Conservation (phyloP, 2,329 filamentous ascomycete species). For the Ascochyta clinopodiicola region DNA sequence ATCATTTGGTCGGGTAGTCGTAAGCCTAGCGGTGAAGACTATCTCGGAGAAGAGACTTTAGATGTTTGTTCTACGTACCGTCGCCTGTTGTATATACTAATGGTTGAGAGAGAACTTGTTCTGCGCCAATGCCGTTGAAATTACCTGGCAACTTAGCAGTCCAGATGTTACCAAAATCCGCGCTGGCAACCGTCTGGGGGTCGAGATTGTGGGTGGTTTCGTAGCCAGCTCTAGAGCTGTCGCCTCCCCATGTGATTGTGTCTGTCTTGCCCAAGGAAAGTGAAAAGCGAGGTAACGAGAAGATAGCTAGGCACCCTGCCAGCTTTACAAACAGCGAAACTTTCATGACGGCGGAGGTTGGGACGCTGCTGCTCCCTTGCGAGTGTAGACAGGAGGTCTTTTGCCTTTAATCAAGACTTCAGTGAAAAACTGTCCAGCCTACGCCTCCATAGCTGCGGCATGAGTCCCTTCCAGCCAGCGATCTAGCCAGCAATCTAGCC, state of each 20-base stretch:
- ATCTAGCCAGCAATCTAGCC: background rate
- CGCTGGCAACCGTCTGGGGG: slow-evolving; percentile 62
- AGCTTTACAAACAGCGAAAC: slow-evolving; percentile 5
- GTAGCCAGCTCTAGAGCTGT: slow-evolving; percentile 62
- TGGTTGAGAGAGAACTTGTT: slow-evolving; percentile 62
- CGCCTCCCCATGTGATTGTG: slow-evolving; percentile 67
- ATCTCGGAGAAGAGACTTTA: background rate
- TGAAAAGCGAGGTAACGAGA: slow-evolving; percentile 1
- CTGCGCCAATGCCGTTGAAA: slow-evolving; percentile 55
- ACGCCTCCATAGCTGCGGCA: background rate
- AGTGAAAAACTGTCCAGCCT: background rate
- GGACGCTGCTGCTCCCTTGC: background rate
- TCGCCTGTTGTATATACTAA: slow-evolving; percentile 60
- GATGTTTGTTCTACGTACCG: slow-evolving; percentile 30
- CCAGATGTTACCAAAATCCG: slow-evolving; percentile 64
- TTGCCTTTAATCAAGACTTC: slow-evolving; percentile 1
- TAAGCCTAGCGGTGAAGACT: background rate
- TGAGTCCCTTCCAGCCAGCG: background rate
- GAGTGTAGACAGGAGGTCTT: background rate
- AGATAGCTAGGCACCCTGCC: slow-evolving; percentile 2
- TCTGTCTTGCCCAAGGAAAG: slow-evolving; percentile 50
- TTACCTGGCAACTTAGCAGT: slow-evolving; percentile 59
- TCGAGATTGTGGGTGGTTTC: slow-evolving; percentile 69
- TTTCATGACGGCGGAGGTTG: background rate
- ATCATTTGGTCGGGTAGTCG: too few species aligned